Evolutionary conservation across 1,284 basidiomycete genomes (phyloP), one percentile per base, ranked within the genome.

Genomic region (Exsudoporus floridanus): DNA sequence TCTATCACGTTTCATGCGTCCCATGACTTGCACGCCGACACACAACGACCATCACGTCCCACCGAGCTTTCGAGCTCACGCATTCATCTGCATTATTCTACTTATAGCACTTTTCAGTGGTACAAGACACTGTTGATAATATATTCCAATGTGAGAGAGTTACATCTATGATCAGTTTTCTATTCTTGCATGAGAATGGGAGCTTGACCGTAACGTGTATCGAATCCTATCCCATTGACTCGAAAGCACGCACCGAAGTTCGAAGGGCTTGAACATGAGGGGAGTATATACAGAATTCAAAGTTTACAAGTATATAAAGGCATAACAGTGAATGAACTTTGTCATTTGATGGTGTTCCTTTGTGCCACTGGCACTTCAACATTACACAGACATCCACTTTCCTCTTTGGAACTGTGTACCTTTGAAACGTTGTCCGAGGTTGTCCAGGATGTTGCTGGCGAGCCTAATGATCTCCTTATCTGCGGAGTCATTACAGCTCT

Each of bases 351-450:
- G 7, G 16, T 8, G 7, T 12, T 42, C 4, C 43, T 14, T 35
- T n/a, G 34, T 14, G 3, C 28, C 23, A 33, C 18, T 14, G 3
- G 21, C 23, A 33, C 18, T 18, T 19, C 49, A 19, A 28, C 3
- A 21, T 28, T 27, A 16, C 10, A 45, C 6, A 36, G 6, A 36
- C 10, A 33, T 9, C 7, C 25, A 37, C 2, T 5, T 23, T 10
- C 4, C 34, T 9, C 12, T 33, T 10, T 18, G 4, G n/a, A 50
- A 59, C 10, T 27, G 52, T 7, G 18, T 10, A 28, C 19, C 38
- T 12, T 10, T 6, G 35, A 67, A 67, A n/a, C 69, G 66, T 23
- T 71, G 65, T 5, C 27, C 23, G 25, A 67, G 55, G 38, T 69
- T 60, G 10, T 57, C 48, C 21, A 64, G 28, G 21, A 70, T 60